Conservation (phyloP, 2,329 filamentous ascomycete species). For the Aspergillus thermomutatus region DNA sequence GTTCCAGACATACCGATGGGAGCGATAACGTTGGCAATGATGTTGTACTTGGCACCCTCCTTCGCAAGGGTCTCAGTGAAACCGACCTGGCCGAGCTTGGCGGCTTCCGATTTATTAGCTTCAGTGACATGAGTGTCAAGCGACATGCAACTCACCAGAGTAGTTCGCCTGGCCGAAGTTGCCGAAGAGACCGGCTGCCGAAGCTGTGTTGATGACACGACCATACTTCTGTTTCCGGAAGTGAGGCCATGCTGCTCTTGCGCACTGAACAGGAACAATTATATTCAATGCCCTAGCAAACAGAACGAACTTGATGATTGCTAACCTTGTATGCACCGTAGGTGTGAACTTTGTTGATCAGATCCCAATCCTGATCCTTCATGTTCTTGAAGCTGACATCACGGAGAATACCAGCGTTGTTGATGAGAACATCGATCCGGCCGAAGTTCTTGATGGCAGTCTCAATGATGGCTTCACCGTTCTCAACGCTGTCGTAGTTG, state of each 20-base stretch:
- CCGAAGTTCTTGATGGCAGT: conserved; percentile 49
- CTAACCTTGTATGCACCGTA: conserved; percentile 81
- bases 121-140: conserved; percentile 1
- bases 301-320: neutral
- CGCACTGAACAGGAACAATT: conserved; percentile 52
- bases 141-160: conserved; percentile 54
- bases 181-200: conserved; percentile 92
- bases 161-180: conserved; percentile 97
- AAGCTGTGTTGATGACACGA: conserved; percentile 92
- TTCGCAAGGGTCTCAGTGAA: conserved; percentile 98
- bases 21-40: conserved; percentile 89
- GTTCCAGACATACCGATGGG: conserved; percentile 58
- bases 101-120: conserved; percentile 53
- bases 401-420: conserved; percentile 94
- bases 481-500: conserved; percentile 83
- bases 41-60: conserved; percentile 98
- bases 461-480: conserved; percentile 90
- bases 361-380: conserved; percentile 94
- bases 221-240: conserved; percentile 99
- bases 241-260: conserved; percentile 91
- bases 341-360: conserved; percentile 89
- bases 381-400: conserved; percentile 99
- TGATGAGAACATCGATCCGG: conserved; percentile 90
- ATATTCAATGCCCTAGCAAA: conserved; percentile 14
- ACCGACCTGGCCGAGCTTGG: conserved; percentile 91